Conservation (phyloP, 441 rosid species). For the Euphorbia schlechtendalii region DNA sequence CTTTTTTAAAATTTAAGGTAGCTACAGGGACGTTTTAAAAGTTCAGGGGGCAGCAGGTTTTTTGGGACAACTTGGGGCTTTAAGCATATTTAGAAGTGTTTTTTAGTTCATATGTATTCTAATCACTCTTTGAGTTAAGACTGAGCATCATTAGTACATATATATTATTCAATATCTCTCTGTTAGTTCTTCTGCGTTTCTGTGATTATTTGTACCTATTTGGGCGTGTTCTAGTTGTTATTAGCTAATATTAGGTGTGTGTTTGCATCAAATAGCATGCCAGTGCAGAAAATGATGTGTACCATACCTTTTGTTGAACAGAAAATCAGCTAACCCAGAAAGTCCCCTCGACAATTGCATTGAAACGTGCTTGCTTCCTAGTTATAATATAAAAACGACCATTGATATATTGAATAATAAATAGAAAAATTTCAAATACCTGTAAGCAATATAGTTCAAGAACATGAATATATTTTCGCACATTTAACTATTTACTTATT, state of each 20-base stretch:
- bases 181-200: no score
- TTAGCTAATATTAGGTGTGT: not conserved
- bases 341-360: slow-evolving; percentile 61
- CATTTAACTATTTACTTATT: not conserved
- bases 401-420: not conserved
- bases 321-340: slow-evolving; percentile 55
- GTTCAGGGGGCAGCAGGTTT: no score
- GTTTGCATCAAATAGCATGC: not conserved
- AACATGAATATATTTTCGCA: not conserved
- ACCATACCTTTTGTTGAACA: slow-evolving; percentile 67
- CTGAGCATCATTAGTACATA: no score
- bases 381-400: not conserved
- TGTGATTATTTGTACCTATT: no score
- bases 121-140: no score
- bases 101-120: no score
- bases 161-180: no score
- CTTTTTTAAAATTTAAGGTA: no score
- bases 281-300: not conserved
- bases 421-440: not conserved
- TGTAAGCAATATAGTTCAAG: not conserved
- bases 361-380: slow-evolving; percentile 55
- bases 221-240: no score
- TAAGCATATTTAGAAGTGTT: no score
- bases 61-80: no score
- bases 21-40: no score